A percentile compares a stretch with the other conserved stretches of the same genome.
Conservation (phyloP, 495 filamentous ascomycete genomes). For the Lasiosphaeria miniovina region DNA sequence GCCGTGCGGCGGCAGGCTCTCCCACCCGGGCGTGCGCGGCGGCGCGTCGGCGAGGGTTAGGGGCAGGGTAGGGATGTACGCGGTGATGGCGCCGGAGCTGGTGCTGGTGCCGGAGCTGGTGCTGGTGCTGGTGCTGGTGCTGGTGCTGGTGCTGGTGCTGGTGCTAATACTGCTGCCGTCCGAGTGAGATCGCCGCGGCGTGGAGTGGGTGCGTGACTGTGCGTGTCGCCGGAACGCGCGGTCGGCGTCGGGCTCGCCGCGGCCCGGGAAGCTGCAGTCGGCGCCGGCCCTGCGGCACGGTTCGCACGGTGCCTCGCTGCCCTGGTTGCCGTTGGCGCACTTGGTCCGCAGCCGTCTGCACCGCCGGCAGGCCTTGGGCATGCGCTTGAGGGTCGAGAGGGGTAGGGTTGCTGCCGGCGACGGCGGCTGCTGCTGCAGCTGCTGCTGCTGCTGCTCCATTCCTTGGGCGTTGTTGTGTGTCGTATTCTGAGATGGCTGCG, state of each 20-base stretch:
- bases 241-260: neutral
- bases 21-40: neutral
- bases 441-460: too few relatives aligned
- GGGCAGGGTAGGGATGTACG: neutral
- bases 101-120: neutral
- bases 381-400: too few relatives aligned
- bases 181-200: too few relatives aligned
- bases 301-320: neutral
- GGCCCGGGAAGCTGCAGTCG: neutral
- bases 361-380: neutral
- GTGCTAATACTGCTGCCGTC: too few relatives aligned
- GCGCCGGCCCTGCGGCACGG: neutral
- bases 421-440: too few relatives aligned
- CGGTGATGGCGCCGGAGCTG: neutral
- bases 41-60: neutral
- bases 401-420: too few relatives aligned
- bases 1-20: neutral
- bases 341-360: neutral
- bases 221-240: neutral
- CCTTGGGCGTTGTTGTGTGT: too few relatives aligned
- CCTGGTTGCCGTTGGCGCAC: neutral
- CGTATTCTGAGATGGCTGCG: too few relatives aligned
- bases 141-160: neutral
- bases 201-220: neutral
- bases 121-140: neutral